These are phyloP conservation scores for Ceratobasidium papillatum DNA, from an alignment of 1,284 basidiomycete genomes.

Conservation along the genomic window DNA sequence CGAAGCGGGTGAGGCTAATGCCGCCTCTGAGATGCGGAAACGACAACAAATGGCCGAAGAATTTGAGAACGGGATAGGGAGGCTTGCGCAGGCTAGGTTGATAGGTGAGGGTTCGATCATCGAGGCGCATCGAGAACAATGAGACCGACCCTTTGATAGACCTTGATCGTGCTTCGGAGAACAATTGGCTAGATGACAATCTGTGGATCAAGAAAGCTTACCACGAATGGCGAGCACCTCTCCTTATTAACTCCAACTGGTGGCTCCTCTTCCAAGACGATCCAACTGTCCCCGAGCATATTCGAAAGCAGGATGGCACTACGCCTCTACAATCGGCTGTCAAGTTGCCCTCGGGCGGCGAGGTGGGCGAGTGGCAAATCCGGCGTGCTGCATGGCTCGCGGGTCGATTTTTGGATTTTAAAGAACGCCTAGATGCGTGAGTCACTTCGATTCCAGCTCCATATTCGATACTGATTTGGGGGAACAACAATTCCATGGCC, in stretches of 20 bases:
- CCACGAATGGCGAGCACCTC: constrained; percentile 86
- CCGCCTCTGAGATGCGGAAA: constrained; percentile 65
- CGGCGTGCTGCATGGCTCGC: constrained; percentile 86
- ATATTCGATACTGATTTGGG: not conserved
- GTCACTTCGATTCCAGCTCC: constrained; percentile 47
- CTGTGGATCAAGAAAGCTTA: constrained; percentile 94
- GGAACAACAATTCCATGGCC: not conserved
- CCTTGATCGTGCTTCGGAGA: constrained; percentile 83
- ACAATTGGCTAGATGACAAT: constrained; percentile 96
- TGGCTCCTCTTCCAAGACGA: constrained; percentile 85
- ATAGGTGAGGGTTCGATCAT: constrained; percentile 62
- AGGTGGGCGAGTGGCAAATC: constrained; percentile 84
- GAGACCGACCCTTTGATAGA: constrained; percentile 57
- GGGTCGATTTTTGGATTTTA: constrained; percentile 81
- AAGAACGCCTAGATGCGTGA: constrained; percentile 69
- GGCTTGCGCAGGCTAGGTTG: constrained; percentile 79
- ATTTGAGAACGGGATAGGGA: constrained; percentile 78
- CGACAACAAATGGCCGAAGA: constrained; percentile 74
- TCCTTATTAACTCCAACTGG: constrained; percentile 96
- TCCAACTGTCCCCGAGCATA: constrained; percentile 54
- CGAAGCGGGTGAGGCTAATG: constrained; percentile 62
- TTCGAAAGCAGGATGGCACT: constrained; percentile 50
- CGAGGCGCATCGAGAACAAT: constrained; percentile 20
- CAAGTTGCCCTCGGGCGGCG: constrained; percentile 49
- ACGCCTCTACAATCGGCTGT: constrained; percentile 49